Evolutionary conservation across 192 early-diverging fungal species (phyloP).

Genomic region (Rhizoclosmatium globosum): DNA sequence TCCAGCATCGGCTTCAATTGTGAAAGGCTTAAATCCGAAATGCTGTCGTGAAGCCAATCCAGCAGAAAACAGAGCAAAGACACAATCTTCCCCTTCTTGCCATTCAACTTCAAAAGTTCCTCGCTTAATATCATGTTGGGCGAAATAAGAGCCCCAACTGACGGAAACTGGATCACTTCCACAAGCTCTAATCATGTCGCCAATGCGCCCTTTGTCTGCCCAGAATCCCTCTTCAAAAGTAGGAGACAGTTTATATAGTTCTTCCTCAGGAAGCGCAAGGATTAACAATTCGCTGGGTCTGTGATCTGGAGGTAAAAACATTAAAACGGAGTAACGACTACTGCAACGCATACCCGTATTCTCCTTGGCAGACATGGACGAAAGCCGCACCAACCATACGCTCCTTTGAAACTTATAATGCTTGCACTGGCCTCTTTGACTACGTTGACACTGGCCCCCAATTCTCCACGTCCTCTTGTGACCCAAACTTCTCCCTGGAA

Average conservation of each 20-base stretch:
- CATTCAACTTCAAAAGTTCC: constrained; percentile 23
- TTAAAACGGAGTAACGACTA: no score
- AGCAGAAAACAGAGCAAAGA: constrained; percentile 21
- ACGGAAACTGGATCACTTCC: constrained; percentile 27
- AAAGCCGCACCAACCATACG: constrained; percentile 41
- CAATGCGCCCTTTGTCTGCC: background rate
- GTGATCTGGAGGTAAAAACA: background rate
- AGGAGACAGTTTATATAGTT: constrained; percentile 58
- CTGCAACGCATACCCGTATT: background rate
- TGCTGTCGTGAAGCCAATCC: background rate
- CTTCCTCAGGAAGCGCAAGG: constrained; percentile 39
- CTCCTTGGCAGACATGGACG: background rate
- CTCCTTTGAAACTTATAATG: constrained; percentile 49
- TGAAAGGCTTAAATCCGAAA: constrained; percentile 14
- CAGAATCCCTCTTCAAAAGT: constrained; percentile 57
- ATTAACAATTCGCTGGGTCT: constrained; percentile 32
- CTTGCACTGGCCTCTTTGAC: constrained; percentile 23
- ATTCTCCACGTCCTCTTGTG: constrained; percentile 22
- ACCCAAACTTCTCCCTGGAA: constrained; percentile 61
- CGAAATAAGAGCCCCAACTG: constrained; percentile 41
- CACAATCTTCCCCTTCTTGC: background rate
- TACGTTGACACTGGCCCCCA: constrained; percentile 36
- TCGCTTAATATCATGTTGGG: constrained; percentile 18
- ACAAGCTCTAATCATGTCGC: no score
- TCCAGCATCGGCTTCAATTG: background rate